These are phyloP conservation scores for Oenanthe javanica DNA, from an alignment of 140 eudicot species.

Conservation along the genomic window DNA sequence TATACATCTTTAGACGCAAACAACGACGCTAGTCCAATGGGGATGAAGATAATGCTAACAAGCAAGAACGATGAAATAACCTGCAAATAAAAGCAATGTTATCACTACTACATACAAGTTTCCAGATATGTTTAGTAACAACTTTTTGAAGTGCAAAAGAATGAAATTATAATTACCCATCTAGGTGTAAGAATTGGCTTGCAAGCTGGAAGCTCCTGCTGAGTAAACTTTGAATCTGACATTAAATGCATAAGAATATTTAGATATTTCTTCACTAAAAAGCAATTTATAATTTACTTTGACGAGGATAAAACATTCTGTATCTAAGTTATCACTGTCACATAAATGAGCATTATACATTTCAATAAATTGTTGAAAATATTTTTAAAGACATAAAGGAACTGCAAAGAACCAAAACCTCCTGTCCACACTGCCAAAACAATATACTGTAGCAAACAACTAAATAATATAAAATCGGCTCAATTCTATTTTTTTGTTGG, in stretches of 20 bases:
- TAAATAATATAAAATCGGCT: not conserved
- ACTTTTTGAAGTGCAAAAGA: not conserved
- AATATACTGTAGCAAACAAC: too few species aligned
- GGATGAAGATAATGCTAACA: constrained; percentile 64
- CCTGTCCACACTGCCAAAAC: not conserved
- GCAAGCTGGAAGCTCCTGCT: constrained; percentile 82
- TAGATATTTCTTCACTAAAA: not conserved
- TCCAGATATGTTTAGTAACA: not conserved
- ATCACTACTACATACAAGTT: not conserved
- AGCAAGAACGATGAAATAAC: constrained; percentile 76
- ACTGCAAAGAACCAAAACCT: not conserved
- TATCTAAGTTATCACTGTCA: too few species aligned
- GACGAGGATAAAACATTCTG: not conserved
- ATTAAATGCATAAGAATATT: not conserved
- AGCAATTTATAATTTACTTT: not conserved
- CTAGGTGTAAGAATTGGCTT: constrained; percentile 74
- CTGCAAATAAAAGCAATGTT: constrained; percentile 28
- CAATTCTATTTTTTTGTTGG: not conserved
- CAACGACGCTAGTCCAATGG: constrained; percentile 71
- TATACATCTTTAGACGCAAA: constrained; percentile 77
- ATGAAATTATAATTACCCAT: constrained; percentile 34
- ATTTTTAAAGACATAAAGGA: not conserved
- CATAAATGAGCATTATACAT: not conserved
- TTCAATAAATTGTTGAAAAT: not conserved
- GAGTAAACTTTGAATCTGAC: constrained; percentile 36